Evolutionary conservation across 192 early-diverging fungal species (phyloP), one percentile per base, ranked within the genome.

Genomic region (Backusella tarrabulga): DNA sequence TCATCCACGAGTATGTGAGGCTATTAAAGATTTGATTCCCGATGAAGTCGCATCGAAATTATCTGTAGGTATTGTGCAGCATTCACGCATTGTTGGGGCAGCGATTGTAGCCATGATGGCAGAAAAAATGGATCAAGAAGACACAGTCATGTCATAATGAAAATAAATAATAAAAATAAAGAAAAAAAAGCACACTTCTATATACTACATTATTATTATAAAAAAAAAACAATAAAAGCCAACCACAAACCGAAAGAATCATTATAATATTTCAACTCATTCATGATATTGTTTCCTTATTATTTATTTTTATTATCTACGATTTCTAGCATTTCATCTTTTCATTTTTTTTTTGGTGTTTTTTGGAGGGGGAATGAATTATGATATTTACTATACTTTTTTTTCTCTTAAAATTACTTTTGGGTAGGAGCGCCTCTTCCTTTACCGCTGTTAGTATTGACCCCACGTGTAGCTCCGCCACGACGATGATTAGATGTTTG

Each of bases 91-190:
- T 77, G 81, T 83, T 4, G 81, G 81, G 35, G 77, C 81, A 2
- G 81, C 81, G 34, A 83, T 83, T 75, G 77, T 83, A 12, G 81
- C 81, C 36, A 83, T 83, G 81, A 77, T 83, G 81, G 77, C 81
- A 3, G 81, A 83, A 56, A 74, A 74, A 56, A 74, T 74, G 73
- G 73, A 74, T n/a, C 73, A 74, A 41, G 34, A 69, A 38, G 68
- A 70, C n/a, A 70, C 68, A 23, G 21, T 38, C 21, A 36, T 38
- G 34, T 23, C 36, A 70, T 36, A 68, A 34, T 21, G 8, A 21
- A 1, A 52, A 17, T 19, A 52, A 54, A 54, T 6, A 26, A 60
- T 0, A 11, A 26, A 60, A 26, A 60, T 1, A 26, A 60, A 60
- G 23, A 1, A 56, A 7, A 26, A 11, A 60, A 60, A 60, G 11